Conservation (phyloP, 2,329 filamentous ascomycete species). For the Microdochium bolleyi region DNA sequence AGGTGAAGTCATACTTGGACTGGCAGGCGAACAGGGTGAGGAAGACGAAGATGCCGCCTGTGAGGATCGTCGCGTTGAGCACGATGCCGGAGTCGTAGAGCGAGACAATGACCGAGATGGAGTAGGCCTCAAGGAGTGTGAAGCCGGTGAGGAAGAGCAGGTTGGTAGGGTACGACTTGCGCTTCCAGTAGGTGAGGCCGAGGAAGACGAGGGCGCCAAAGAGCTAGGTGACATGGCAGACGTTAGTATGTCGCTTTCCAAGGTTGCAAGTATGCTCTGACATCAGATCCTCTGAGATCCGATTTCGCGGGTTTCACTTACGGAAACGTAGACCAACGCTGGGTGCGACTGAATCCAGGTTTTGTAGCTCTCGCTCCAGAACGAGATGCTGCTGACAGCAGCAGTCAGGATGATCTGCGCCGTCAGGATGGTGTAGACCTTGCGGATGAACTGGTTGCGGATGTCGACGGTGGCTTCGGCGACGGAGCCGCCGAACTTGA, state of each 20-base stretch:
- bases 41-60: constrained; percentile 72
- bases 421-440: constrained; percentile 98
- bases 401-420: constrained; percentile 83
- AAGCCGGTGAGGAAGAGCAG: constrained; percentile 86
- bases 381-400: constrained; percentile 72
- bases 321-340: constrained; percentile 78
- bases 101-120: constrained; percentile 84
- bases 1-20: constrained; percentile 96
- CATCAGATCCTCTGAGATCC: not conserved
- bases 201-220: constrained; percentile 79
- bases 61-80: constrained; percentile 82
- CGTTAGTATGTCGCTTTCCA: constrained; percentile 9
- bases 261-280: not conserved
- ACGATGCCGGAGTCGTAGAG: constrained; percentile 83
- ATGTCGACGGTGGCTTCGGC: constrained; percentile 93
- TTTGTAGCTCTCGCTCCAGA: constrained; percentile 74
- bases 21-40: constrained; percentile 89
- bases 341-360: constrained; percentile 78
- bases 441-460: constrained; percentile 92
- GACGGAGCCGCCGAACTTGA: constrained; percentile 95
- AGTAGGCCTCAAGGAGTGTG: constrained; percentile 88
- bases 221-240: constrained; percentile 36
- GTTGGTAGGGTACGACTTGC: constrained; percentile 91
- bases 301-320: constrained; percentile 27
- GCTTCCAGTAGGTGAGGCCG: constrained; percentile 88